Evolutionary conservation across 352 stramenopile genomes (phyloP).

Genomic region (Phytophthora sp.): DNA sequence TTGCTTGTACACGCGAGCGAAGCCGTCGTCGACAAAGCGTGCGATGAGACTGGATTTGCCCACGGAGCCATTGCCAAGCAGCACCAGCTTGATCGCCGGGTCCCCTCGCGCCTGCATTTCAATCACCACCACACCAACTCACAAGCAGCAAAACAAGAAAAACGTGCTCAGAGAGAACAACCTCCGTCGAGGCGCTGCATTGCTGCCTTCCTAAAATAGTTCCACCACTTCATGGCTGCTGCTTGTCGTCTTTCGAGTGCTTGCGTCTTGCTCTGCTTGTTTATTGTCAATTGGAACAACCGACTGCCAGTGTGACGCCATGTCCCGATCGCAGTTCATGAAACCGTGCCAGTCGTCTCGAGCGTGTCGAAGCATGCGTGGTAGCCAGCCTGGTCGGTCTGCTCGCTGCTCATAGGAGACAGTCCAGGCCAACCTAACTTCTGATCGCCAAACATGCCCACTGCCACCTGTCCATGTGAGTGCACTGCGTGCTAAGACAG

Average conservation of each 20-base stretch:
- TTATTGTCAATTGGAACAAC: constrained; percentile 15
- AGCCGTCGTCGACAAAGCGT: constrained; percentile 84
- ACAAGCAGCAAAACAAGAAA: constrained; percentile 9
- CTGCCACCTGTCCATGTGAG: constrained; percentile 10
- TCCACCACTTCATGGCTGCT: constrained; percentile 23
- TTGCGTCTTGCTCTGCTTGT: constrained; percentile 34
- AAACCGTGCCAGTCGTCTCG: constrained; percentile 23
- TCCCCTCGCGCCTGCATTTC: constrained; percentile 44
- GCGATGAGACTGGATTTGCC: constrained; percentile 87
- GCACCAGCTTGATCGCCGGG: constrained; percentile 80
- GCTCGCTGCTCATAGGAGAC: constrained; percentile 13
- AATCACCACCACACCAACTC: constrained; percentile 1
- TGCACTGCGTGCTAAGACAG: constrained; percentile 7
- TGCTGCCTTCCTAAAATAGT: constrained; percentile 41
- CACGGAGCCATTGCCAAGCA: constrained; percentile 88
- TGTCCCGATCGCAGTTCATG: constrained; percentile 7
- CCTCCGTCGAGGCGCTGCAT: constrained; percentile 34
- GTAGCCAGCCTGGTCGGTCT: constrained; percentile 11
- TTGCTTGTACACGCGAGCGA: constrained; percentile 86
- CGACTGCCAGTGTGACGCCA: neutral
- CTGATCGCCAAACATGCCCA: constrained; percentile 15
- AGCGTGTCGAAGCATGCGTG: constrained; percentile 6
- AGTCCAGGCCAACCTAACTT: neutral
- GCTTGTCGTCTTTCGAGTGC: constrained; percentile 15
- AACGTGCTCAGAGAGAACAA: constrained; percentile 30